Conservation (phyloP, 148 eudicot genomes). For the Heliamphora exappendiculata region DNA sequence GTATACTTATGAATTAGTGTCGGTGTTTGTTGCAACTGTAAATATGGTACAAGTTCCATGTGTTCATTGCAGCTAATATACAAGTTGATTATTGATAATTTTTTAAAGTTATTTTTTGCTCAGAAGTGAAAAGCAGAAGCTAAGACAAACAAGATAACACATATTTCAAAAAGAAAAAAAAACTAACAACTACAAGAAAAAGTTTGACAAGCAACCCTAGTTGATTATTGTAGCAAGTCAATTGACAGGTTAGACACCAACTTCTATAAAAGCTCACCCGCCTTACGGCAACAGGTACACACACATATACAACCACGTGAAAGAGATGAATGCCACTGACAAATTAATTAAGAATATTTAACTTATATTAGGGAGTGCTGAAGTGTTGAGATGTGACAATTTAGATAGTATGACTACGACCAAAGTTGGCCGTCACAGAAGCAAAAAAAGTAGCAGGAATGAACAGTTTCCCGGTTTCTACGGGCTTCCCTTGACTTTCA, state of each 20-base stretch:
- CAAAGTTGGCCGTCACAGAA: neutral
- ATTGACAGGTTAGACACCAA: neutral
- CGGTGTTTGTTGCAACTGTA: too few relatives aligned
- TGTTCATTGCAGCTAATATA: too few relatives aligned
- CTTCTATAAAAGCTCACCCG: neutral
- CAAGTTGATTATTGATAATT: too few relatives aligned
- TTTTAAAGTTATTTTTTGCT: too few relatives aligned
- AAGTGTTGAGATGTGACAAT: neutral
- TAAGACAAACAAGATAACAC: too few relatives aligned
- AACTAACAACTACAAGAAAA: too few relatives aligned
- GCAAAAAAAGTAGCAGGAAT: neutral
- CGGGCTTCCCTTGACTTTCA: neutral
- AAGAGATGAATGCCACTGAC: neutral
- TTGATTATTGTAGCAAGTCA: neutral
- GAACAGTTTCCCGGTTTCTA: neutral
- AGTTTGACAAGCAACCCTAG: too few relatives aligned
- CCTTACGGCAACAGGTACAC: neutral
- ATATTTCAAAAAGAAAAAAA: too few relatives aligned
- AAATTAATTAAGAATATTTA: neutral
- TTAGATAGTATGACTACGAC: neutral
- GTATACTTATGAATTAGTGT: too few relatives aligned
- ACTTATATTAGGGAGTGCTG: neutral
- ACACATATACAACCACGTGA: neutral
- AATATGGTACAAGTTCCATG: too few relatives aligned
- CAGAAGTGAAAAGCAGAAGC: too few relatives aligned